Percentiles rank a stretch among this genome's conserved stretches.
Conservation (phyloP, 2,329 filamentous ascomycete genomes). For the Colletotrichum sp. region DNA sequence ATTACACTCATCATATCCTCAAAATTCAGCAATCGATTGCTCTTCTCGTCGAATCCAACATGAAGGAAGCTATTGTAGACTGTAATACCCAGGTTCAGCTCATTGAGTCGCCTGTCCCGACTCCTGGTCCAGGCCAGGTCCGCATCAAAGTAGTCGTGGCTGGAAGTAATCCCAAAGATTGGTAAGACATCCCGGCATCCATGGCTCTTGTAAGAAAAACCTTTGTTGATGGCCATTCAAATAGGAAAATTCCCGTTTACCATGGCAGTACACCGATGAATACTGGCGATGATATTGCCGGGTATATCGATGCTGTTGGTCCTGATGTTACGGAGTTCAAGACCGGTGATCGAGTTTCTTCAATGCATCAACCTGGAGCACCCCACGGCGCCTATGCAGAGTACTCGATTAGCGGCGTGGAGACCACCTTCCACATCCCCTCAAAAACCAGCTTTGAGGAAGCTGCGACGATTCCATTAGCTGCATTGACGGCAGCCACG, state of each 20-base stretch:
- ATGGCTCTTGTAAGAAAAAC: neutral
- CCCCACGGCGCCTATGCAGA: conserved; percentile 50
- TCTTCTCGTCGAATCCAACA: neutral
- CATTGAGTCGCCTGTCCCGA: neutral
- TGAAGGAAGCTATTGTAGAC: neutral
- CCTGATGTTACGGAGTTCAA: conserved; percentile 20
- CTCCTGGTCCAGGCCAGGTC: neutral
- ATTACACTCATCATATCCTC: neutral
- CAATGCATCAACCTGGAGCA: conserved; percentile 54
- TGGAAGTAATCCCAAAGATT: neutral
- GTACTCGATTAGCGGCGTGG: conserved; percentile 43
- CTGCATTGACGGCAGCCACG: conserved; percentile 44
- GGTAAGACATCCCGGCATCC: neutral
- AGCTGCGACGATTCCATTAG: conserved; percentile 43
- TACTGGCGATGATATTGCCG: conserved; percentile 25
- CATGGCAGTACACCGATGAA: conserved; percentile 7
- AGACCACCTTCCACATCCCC: conserved; percentile 43
- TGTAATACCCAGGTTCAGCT: neutral
- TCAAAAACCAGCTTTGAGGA: conserved; percentile 28
- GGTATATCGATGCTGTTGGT: conserved; percentile 22
- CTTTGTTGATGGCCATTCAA: neutral
- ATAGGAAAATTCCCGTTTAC: neutral
- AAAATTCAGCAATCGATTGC: neutral
- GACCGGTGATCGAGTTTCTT: conserved; percentile 48
- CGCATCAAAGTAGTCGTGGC: neutral